Evolutionary conservation across 805 yeast genomes (phyloP), one percentile per base, ranked within the genome.

Genomic region (Lipomyces spencermartinsiae): DNA sequence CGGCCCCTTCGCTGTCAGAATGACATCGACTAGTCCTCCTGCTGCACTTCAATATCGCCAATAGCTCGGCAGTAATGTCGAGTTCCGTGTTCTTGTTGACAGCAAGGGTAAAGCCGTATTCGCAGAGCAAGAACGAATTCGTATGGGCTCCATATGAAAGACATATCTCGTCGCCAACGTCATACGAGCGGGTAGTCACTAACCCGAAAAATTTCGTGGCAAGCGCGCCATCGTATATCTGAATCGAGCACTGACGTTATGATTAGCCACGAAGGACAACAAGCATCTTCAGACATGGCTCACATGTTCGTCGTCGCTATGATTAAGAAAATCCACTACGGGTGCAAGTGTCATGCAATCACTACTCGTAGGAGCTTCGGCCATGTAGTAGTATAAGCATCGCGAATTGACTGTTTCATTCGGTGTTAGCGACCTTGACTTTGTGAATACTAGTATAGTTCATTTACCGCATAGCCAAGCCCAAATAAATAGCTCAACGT

Each of bases 281-380:
- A 57, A 59, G 6, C n/a, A 16, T n/a, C 0, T 16, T 16, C 2
- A 19, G 31, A 9, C n/a, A 43, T n/a, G 66, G 16, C 63, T 58
- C 35, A 62, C 64, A 31, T 63, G 64, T 10, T 58, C 62, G 1
- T 43, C 39, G 12, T 74, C 66, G 25, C 71, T 66, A 68, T 94
- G 98, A 78, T 94, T 95, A 62, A 94, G 80, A 76, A 91, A 90
- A 79, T 94, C 99, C 31, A 93, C 93, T 70, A 82, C 89, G 0
- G 99, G 99, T 0, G 94, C 98, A 86, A 94, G 80, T 1, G 98
- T 92, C 80, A 94, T 88, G 76, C 91, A 89, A 72, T 89, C 92
- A 33, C 80, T 84, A 1, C 76, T 75, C 19, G 81, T 79, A 65
- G 84, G 83, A 46, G 84, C 83, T 59, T 84, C 82, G 0, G 90